phyloP scores from a whole-genome alignment of 2,329 filamentous ascomycete genomes.

The Monilinia laxa region DNA sequence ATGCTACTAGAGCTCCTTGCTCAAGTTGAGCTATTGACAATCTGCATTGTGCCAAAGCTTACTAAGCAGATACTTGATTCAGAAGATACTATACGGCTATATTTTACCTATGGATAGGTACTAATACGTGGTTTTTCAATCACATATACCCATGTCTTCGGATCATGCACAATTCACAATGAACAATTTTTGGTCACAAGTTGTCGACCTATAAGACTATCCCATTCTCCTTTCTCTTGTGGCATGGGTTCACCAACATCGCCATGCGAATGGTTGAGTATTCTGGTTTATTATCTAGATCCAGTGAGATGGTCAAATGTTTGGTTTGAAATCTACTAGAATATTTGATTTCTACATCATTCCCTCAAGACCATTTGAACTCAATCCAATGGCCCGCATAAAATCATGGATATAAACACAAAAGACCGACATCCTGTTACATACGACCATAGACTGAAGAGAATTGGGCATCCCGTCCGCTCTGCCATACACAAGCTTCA shows the following conservation, averaged over 20 bases:
- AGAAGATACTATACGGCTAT: neutral
- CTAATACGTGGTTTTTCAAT: neutral
- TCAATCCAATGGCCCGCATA: neutral
- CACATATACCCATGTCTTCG: neutral
- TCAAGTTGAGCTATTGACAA: neutral
- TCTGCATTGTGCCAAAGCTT: neutral
- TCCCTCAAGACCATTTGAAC: neutral
- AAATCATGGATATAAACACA: neutral
- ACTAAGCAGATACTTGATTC: neutral
- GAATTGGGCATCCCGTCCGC: slow-evolving; percentile 7
- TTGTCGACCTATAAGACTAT: neutral
- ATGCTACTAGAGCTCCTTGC: neutral
- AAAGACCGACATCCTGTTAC: accelerated
- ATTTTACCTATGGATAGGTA: neutral
- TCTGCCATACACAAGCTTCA: no score
- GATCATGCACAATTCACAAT: neutral
- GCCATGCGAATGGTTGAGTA: neutral
- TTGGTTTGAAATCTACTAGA: neutral
- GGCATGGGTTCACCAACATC: neutral
- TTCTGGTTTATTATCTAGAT: neutral
- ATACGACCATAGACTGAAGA: slow-evolving; percentile 16
- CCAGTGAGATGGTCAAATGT: neutral
- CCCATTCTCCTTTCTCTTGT: neutral
- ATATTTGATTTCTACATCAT: neutral
- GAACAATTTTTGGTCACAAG: neutral